Evolutionary conservation across 352 stramenopile species (phyloP).

Genomic region (Phytopythium litorale): DNA sequence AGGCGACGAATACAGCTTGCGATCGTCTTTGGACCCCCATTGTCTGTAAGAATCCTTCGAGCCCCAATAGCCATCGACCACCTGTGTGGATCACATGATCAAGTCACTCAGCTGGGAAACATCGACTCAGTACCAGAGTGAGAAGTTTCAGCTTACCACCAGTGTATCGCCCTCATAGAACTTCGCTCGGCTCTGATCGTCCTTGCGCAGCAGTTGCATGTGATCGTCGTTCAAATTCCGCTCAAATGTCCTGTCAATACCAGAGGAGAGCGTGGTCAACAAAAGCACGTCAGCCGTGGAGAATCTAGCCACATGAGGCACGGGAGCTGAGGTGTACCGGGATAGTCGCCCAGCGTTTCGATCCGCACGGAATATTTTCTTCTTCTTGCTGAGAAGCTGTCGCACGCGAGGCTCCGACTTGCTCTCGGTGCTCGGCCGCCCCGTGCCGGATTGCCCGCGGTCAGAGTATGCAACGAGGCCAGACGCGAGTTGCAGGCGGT

Average conservation of each 20-base stretch:
- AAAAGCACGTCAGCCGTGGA: neutral
- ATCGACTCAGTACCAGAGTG: neutral
- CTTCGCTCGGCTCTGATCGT: conserved; percentile 50
- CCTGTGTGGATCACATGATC: conserved; percentile 7
- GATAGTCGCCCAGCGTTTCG: conserved; percentile 41
- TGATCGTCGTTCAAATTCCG: conserved; percentile 64
- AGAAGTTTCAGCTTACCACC: conserved; percentile 15
- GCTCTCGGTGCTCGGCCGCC: conserved; percentile 29
- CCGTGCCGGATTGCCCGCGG: conserved; percentile 25
- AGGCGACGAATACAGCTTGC: conserved; percentile 22
- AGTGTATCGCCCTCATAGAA: conserved; percentile 53
- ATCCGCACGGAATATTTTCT: conserved; percentile 61
- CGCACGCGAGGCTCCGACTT: conserved; percentile 49
- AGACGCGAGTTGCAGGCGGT: conserved; percentile 75
- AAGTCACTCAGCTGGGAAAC: neutral
- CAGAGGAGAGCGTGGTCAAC: neutral
- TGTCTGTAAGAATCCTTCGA: conserved; percentile 53
- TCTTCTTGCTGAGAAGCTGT: conserved; percentile 56
- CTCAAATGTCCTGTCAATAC: conserved; percentile 54
- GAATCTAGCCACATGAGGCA: neutral
- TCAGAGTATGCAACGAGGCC: conserved; percentile 70
- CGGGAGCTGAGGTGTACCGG: conserved; percentile 22
- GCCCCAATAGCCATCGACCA: conserved; percentile 60
- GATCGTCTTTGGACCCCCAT: conserved; percentile 50
- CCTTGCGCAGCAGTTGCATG: conserved; percentile 37